Base-by-base conservation (phyloP, 805 yeast genomes). In the Torulaspora maleeae region DNA sequence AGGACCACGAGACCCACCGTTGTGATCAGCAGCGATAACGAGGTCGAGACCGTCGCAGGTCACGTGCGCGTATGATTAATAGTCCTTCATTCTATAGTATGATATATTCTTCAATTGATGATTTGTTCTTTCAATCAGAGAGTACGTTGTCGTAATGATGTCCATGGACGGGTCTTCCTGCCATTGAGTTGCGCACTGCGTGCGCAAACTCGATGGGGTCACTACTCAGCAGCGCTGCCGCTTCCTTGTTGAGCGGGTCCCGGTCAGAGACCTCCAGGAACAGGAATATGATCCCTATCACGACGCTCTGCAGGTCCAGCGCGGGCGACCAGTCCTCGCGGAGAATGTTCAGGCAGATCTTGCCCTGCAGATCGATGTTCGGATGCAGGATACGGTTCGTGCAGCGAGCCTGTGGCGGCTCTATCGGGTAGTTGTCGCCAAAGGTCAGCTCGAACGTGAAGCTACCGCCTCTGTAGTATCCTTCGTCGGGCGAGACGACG, bases 321-420 rank as follows among this genome's bases (percentile, higher is more conserved):
- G 89, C 95, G 0, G 99, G 98, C 24, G 89, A 81, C 99, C 99
- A 91, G 63, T 91, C 98, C 63, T 90, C 96, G 54, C 98, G 72
- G 48, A 91, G 71, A 28, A 91, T 90, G 61, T 91, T 91, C 49
- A 91, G 73, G 61, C 99, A 91, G 5, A 91, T 86, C 60, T 89
- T 91, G 0, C 98, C 98, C 36, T 86, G 83, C 16, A 79, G 61
- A 62, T 91, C 96, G 52, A 91, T 91, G 60, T 91, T 91, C 10
- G 99, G 99, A 62, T 91, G 99, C 67, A 85, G 91, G 4, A 91
- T 86, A 59, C 75, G 80, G 43, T 80, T 76, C 25, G 72, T 43
- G 56, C 95, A 84, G 53, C 76, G 75, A 44, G 89, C 88, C 59
- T 81, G 85, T 8, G 99, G 99, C 7, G 97, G 89, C 41, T 86